Evolutionary conservation across 2,329 filamentous ascomycete genomes (phyloP), one percentile per base, ranked within the genome.

Genomic region (Colletotrichum gigasporum): DNA sequence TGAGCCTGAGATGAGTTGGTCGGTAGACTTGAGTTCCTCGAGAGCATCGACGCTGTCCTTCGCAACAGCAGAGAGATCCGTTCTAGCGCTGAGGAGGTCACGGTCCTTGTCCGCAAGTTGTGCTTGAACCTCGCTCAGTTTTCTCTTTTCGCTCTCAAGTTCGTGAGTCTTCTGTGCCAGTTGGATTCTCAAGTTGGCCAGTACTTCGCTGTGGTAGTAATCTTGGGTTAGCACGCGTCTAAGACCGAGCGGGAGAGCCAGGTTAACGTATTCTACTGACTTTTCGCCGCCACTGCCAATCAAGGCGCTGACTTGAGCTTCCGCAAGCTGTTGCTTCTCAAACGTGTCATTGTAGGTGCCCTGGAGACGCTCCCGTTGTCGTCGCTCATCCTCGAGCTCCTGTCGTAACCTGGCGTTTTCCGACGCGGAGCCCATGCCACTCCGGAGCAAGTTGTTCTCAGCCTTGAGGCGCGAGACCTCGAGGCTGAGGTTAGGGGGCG

Each of bases 391-490:
- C 48, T 90, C 87, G 28, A 89, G 77, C 66, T 90, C 85, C 55
- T 80, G 79, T 28, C 85, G 81, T 45, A 90, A 76, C 42, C 81
- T 77, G 42, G 83, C 82, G 59, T 83, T 85, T 68, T 88, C 85
- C 2, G 84, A 83, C 7, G 82, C 82, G 7, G 83, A 83, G 9
- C 82, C 82, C 53, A 86, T 78, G 51, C 82, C 86, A 65, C 81
- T 85, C 63, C 84, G 83, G 11, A 90, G 76, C 7, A 90, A 73
- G 34, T 84, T 82, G 69, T 88, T 89, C 73, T 90, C 88, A 5
- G 87, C 85, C 71, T 85, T 87, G 48, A 90, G 77, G 32, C 87
- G 83, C 28, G 85, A 85, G 20, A 88, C 72, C 70, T 88, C 85
- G 16, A 87, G 74, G 10, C 80, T 79, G 50, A 85, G 75, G 55